These are phyloP conservation scores for Colletotrichum euphorbiae DNA, from an alignment of 2,329 filamentous ascomycete species.

Conservation along the genomic window DNA sequence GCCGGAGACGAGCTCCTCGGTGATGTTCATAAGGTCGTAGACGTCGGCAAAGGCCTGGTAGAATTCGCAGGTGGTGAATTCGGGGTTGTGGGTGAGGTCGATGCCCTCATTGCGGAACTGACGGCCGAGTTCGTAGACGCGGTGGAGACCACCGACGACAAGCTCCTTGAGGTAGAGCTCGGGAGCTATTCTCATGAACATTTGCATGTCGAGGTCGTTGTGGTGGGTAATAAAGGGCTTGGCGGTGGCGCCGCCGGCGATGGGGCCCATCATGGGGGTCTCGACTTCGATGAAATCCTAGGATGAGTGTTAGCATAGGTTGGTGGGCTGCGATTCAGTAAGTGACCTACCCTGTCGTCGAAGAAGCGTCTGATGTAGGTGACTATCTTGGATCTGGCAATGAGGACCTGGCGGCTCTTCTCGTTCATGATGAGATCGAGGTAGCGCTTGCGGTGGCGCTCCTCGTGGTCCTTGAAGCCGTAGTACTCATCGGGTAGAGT, in stretches of 20 bases:
- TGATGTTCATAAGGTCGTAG: constrained; percentile 88
- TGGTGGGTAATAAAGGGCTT: constrained; percentile 96
- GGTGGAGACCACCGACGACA: constrained; percentile 92
- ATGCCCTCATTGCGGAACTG: constrained; percentile 96
- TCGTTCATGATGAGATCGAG: constrained; percentile 98
- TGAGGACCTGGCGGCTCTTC: constrained; percentile 82
- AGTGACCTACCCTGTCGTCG: constrained; percentile 68
- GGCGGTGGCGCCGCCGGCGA: constrained; percentile 94
- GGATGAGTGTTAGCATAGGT: neutral
- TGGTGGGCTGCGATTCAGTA: neutral
- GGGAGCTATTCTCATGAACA: constrained; percentile 86
- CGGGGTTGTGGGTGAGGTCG: constrained; percentile 95
- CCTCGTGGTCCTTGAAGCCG: constrained; percentile 95
- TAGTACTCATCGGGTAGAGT: constrained; percentile 91
- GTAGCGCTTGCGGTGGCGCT: constrained; percentile 91
- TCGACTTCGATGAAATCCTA: constrained; percentile 90
- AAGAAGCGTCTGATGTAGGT: constrained; percentile 91
- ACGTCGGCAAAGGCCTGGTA: constrained; percentile 95
- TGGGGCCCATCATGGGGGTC: constrained; percentile 97
- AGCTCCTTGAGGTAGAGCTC: constrained; percentile 97
- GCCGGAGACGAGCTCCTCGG: constrained; percentile 91
- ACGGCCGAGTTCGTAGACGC: constrained; percentile 94
- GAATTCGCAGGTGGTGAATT: constrained; percentile 98
- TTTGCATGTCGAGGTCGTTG: constrained; percentile 94
- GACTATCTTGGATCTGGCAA: constrained; percentile 88